These are phyloP conservation scores for Exophiala sp. DNA, from an alignment of 2,329 filamentous ascomycete genomes.

Conservation along the genomic window DNA sequence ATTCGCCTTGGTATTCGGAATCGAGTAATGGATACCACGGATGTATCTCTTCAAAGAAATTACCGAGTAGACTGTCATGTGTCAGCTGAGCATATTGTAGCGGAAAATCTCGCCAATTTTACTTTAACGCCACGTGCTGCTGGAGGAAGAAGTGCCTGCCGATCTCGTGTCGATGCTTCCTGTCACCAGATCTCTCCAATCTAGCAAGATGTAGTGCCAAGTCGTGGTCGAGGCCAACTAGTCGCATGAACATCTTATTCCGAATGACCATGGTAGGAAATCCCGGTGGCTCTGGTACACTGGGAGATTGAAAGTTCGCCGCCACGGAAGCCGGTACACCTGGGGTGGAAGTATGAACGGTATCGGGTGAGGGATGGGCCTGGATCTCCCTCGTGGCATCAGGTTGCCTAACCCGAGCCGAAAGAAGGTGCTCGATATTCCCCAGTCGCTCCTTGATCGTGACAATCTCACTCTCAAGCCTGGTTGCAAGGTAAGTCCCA, in stretches of 20 bases:
- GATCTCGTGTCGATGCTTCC: background rate
- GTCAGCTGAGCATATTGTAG: background rate
- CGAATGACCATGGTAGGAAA: background rate
- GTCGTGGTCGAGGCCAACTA: background rate
- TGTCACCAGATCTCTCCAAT: background rate
- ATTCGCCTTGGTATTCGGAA: slow-evolving; percentile 25
- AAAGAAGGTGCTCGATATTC: background rate
- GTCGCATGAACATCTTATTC: background rate
- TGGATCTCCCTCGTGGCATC: background rate
- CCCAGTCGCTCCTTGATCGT: background rate
- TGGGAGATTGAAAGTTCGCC: background rate
- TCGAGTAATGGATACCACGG: slow-evolving; percentile 31
- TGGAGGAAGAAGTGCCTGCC: slow-evolving; percentile 22
- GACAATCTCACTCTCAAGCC: slow-evolving; percentile 1
- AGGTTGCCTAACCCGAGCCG: background rate
- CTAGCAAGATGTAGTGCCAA: background rate
- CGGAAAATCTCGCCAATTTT: too few relatives aligned
- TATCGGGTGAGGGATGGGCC: background rate
- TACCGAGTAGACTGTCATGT: slow-evolving; percentile 18
- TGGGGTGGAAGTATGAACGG: background rate
- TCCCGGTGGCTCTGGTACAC: background rate
- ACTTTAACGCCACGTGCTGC: slow-evolving; percentile 20
- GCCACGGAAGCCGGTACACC: background rate
- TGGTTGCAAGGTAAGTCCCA: slow-evolving; percentile 3
- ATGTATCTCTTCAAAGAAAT: slow-evolving; percentile 31